Evolutionary conservation across 2,329 filamentous ascomycete genomes (phyloP).

Genomic region (Penicillium sp.): DNA sequence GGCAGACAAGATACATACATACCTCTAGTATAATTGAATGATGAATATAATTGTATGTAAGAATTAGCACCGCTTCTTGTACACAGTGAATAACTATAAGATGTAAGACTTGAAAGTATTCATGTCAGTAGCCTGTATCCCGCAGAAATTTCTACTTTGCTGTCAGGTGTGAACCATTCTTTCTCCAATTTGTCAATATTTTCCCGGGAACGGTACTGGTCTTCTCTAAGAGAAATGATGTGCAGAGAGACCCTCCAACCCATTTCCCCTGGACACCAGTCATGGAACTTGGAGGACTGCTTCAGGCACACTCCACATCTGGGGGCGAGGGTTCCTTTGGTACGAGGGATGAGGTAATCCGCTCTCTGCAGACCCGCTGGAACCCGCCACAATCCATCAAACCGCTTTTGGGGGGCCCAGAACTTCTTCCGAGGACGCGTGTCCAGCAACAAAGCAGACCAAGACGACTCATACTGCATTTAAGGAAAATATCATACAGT

Average conservation of each 20-base stretch:
- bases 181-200: background rate
- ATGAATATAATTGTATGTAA: background rate
- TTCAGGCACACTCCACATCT: conserved; percentile 13
- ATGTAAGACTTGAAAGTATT: background rate
- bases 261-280: background rate
- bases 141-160: too few species aligned
- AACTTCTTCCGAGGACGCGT: conserved; percentile 6
- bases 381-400: conserved; percentile 19
- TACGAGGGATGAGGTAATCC: conserved; percentile 9
- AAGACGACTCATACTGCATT: background rate
- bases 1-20: conserved; percentile 8
- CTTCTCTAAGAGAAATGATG: conserved; percentile 1
- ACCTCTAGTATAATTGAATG: too few species aligned
- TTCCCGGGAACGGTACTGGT: background rate
- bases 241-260: conserved; percentile 1
- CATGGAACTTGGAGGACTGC: background rate
- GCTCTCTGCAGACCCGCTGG: conserved; percentile 15
- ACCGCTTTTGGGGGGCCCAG: conserved; percentile 19
- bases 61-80: background rate
- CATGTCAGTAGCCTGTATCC: too few species aligned
- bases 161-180: too few species aligned
- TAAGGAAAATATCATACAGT: too few species aligned
- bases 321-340: conserved; percentile 19
- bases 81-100: too few species aligned
- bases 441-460: background rate